Evolutionary conservation across 306 rosid species (phyloP).

Genomic region (Adenanthera pavonina): DNA sequence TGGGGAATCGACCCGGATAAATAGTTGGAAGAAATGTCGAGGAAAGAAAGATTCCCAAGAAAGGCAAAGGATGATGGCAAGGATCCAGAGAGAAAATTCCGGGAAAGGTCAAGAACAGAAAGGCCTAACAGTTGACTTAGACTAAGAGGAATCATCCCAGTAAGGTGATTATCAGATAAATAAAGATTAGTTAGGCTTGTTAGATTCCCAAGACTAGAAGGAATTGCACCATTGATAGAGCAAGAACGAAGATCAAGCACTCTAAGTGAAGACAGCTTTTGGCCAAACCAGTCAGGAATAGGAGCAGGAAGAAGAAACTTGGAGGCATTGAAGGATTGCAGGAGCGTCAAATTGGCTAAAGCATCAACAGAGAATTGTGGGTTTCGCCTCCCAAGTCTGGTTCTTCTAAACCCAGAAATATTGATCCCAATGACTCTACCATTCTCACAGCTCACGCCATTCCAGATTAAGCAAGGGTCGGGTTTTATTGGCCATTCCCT

Average conservation of each 20-base stretch:
- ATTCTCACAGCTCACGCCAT: conserved; percentile 66
- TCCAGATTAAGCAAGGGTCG: conserved; percentile 82
- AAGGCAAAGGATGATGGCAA: conserved; percentile 55
- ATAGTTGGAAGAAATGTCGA: conserved; percentile 71
- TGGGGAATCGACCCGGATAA: conserved; percentile 64
- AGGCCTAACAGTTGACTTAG: conserved; percentile 64
- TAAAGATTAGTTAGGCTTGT: conserved; percentile 66
- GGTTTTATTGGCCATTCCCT: conserved; percentile 84
- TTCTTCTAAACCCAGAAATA: conserved; percentile 84
- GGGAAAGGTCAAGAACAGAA: conserved; percentile 75
- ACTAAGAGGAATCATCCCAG: conserved; percentile 64
- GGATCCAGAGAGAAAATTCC: conserved; percentile 61
- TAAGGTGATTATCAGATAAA: conserved; percentile 72
- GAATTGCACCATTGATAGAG: conserved; percentile 67
- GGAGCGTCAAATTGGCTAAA: conserved; percentile 72
- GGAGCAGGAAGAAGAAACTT: conserved; percentile 71
- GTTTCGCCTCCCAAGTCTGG: conserved; percentile 67
- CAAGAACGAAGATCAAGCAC: conserved; percentile 88
- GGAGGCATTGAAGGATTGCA: conserved; percentile 84
- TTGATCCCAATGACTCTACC: conserved; percentile 82
- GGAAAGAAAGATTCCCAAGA: conserved; percentile 67
- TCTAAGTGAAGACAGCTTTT: conserved; percentile 46
- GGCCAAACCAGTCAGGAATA: conserved; percentile 83
- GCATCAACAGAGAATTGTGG: conserved; percentile 77
- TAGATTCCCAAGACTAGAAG: conserved; percentile 68